Evolutionary conservation across 2,329 filamentous ascomycete genomes (phyloP).

Genomic region (Tolypocladium tropicale): DNA sequence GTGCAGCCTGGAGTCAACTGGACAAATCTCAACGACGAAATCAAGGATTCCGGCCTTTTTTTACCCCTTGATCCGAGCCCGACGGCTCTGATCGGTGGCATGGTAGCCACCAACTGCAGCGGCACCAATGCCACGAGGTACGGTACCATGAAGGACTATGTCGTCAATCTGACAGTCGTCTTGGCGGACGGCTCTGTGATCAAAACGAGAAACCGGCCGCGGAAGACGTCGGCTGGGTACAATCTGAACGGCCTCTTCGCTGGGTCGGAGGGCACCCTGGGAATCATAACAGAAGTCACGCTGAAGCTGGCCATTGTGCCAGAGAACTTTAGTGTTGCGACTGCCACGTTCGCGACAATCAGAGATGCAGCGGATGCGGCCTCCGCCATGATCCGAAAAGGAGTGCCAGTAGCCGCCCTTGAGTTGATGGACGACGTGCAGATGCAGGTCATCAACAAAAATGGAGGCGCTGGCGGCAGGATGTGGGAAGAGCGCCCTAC

Average conservation of each 20-base stretch:
- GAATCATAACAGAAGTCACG: constrained; percentile 60
- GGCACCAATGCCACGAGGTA: constrained; percentile 53
- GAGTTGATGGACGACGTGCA: constrained; percentile 55
- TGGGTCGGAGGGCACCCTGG: constrained; percentile 61
- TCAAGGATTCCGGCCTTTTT: constrained; percentile 53
- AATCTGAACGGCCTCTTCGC: constrained; percentile 61
- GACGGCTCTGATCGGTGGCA: constrained; percentile 44
- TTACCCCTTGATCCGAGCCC: constrained; percentile 62
- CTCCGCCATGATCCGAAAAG: constrained; percentile 51
- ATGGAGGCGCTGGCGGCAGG: constrained; percentile 45
- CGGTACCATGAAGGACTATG: constrained; percentile 69
- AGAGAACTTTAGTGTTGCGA: constrained; percentile 52
- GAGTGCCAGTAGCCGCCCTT: constrained; percentile 56
- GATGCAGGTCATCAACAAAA: constrained; percentile 57
- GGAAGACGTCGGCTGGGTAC: constrained; percentile 62
- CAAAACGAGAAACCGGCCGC: constrained; percentile 55
- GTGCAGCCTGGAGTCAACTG: constrained; percentile 61
- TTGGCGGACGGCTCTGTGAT: constrained; percentile 56
- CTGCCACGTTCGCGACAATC: constrained; percentile 49
- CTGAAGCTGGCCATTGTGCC: constrained; percentile 58
- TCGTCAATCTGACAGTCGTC: constrained; percentile 61
- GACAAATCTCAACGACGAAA: constrained; percentile 55
- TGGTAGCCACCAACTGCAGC: constrained; percentile 59
- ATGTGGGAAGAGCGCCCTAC: constrained; percentile 61
- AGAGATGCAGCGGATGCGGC: constrained; percentile 54